Percentiles rank a stretch among this genome's conserved stretches.
Evolutionary conservation across 257 asterid genomes (phyloP).

Genomic region (Nicotiana undulata): DNA sequence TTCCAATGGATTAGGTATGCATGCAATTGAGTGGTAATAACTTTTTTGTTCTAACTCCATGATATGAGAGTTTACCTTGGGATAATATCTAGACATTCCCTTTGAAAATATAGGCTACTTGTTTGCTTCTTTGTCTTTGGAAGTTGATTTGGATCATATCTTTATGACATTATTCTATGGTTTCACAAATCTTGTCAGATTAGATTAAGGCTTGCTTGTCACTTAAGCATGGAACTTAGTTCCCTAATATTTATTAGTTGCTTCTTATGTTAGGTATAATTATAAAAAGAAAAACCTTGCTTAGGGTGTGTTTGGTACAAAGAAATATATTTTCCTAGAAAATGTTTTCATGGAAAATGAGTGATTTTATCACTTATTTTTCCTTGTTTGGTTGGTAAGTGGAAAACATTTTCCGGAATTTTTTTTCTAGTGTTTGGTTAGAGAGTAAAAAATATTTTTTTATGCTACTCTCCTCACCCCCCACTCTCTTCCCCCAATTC

Average conservation of each 20-base stretch:
- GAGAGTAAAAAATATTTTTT: no score
- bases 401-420: no score
- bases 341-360: no score
- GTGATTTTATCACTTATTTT: no score
- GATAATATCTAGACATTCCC: not conserved
- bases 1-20: conserved; percentile 8
- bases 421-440: no score
- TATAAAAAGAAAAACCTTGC: not conserved
- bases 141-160: not conserved
- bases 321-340: no score
- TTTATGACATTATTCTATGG: not conserved
- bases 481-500: no score
- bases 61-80: not conserved
- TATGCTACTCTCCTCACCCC: no score
- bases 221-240: not conserved
- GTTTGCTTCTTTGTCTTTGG: not conserved
- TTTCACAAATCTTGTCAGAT: not conserved
- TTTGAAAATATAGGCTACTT: not conserved
- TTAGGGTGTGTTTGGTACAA: no score
- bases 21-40: not conserved
- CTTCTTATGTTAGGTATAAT: not conserved
- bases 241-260: not conserved
- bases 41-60: not conserved
- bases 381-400: no score
- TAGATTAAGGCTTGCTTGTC: not conserved